These are phyloP conservation scores for Ceratocystis diversiconidia DNA, from an alignment of 2,329 filamentous ascomycete species.

Conservation along the genomic window DNA sequence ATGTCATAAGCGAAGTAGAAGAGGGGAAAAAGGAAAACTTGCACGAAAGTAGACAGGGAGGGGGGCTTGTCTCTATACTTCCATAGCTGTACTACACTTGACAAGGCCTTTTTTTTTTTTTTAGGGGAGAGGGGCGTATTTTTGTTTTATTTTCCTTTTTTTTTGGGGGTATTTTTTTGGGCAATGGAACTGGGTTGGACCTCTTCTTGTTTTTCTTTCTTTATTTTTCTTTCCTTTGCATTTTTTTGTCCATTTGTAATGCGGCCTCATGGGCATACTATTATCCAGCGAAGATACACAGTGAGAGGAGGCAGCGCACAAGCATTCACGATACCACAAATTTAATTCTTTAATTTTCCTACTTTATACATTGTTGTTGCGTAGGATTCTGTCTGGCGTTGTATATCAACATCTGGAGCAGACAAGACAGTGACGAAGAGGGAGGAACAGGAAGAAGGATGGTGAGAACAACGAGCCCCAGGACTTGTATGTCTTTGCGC, in stretches of 20 bases:
- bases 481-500: no score
- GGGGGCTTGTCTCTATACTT: not conserved
- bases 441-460: no score
- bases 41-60: not conserved
- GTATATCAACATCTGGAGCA: not conserved
- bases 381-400: not conserved
- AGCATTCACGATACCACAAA: slow-evolving; percentile 4
- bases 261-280: not conserved
- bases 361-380: not conserved
- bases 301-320: not conserved
- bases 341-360: not conserved
- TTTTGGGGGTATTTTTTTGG: not conserved
- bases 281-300: not conserved
- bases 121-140: not conserved
- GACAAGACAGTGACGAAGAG: not conserved
- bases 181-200: not conserved
- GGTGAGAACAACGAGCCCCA: no score
- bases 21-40: not conserved
- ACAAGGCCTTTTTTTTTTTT: not conserved
- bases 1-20: not conserved
- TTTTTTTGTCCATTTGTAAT: not conserved
- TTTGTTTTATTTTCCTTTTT: not conserved
- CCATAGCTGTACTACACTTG: no score
- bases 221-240: slow-evolving; percentile 5
- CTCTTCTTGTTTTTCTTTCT: not conserved